Evolutionary conservation across 1,284 basidiomycete species (phyloP), one percentile per base, ranked within the genome.

Genomic region (Boletus mariae): DNA sequence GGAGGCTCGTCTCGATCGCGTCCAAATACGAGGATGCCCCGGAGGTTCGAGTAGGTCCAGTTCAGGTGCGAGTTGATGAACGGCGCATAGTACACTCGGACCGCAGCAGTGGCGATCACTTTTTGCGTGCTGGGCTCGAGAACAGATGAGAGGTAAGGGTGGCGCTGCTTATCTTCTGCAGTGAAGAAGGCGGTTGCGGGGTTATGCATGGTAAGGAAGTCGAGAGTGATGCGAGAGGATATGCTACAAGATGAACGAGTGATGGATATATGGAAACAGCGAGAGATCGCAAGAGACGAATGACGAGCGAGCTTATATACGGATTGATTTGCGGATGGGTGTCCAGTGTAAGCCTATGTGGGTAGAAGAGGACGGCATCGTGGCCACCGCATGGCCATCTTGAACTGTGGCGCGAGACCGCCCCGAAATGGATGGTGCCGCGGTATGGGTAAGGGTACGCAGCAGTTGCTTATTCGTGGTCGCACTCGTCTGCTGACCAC

Each of bases 1-100:
- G 44, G 57, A 12, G 40, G 40, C 23, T 46, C 59, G 29, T 73
- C 73, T 53, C 77, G 79, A 67, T 88, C 84, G 52, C 77, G 79
- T 44, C 86, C 87, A 62, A 93, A 87, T 13, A 85, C 80, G 31
- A 92, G 73, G 15, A 82, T 84, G 11, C 91, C 91, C 56, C 80
- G 78, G 52, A 88, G 75, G 20, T 87, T 85, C 9, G 85, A 80
- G 63, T 83, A 92, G 25, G 73, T 73, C 91, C 91, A 94, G 52
- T 83, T 80, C 54, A 73, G 43, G 56, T 66, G 60, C 52, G 73
- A 67, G 17, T 73, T 69, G 48, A 70, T 72, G 58, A 82, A 80
- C 9, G 78, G 73, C 7, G 80, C 75, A 61, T 83, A 80, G 62
- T 84, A 84, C 43, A 84, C 70, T 53, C 78, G 73, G 34, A 69